phyloP scores from a whole-genome alignment of 2,329 filamentous ascomycete genomes.

The Podosphaera leucotricha region DNA sequence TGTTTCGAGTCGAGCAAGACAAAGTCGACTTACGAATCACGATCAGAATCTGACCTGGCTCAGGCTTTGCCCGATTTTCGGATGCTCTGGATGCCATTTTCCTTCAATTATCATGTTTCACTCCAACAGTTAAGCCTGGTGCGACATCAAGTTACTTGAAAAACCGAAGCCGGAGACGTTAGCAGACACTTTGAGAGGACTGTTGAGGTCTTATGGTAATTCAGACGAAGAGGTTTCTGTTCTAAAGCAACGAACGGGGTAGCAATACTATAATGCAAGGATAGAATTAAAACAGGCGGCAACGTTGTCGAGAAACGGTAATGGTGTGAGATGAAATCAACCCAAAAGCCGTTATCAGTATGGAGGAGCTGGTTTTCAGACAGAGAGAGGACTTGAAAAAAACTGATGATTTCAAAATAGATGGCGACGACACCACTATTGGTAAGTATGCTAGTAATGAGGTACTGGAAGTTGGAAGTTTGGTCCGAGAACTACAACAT shows the following conservation, averaged over 20 bases:
- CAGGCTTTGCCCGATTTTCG: constrained; percentile 21
- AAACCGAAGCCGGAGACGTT: not conserved
- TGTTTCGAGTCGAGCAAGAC: not conserved
- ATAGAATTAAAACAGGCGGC: constrained; percentile 11
- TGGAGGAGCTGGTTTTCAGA: not conserved
- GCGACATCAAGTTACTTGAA: not conserved
- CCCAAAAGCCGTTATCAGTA: not conserved
- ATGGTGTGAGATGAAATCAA: not conserved
- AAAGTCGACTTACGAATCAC: constrained; percentile 40
- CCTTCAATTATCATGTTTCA: constrained; percentile 7
- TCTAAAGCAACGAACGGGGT: not conserved
- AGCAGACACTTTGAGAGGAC: not conserved
- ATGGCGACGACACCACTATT: not conserved
- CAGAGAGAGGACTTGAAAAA: too few species aligned
- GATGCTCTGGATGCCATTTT: constrained; percentile 21
- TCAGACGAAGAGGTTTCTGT: not conserved
- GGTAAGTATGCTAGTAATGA: not conserved
- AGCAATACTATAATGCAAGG: not conserved
- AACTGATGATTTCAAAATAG: not conserved
- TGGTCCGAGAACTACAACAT: not conserved
- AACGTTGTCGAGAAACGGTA: constrained; percentile 5
- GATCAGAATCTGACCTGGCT: constrained; percentile 41
- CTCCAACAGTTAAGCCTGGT: not conserved
- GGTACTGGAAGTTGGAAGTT: not conserved
- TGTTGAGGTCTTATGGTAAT: not conserved